Percentiles rank a stretch among this genome's conserved stretches.
phyloP scores from a whole-genome alignment of 2,329 filamentous ascomycete species.

The Hawksworthiomyces lignivorus region DNA sequence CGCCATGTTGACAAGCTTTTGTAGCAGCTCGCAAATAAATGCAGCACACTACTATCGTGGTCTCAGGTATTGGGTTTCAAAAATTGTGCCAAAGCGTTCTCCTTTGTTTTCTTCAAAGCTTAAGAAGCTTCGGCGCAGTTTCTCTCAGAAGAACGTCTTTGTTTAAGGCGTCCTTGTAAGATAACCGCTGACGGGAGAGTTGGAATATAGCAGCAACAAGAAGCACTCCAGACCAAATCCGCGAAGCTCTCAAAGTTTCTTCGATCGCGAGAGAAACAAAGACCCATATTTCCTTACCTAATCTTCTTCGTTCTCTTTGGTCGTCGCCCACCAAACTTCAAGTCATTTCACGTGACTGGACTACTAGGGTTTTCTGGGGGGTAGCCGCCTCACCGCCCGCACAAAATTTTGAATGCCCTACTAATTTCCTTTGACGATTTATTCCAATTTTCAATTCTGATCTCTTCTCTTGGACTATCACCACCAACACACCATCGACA shows the following conservation, averaged over 20 bases:
- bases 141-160: constrained; percentile 2
- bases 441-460: constrained; percentile 1
- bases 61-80: constrained; percentile 5
- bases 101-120: constrained; percentile 10
- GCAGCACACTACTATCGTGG: background rate
- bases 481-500: constrained; percentile 4
- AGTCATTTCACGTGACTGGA: constrained; percentile 6
- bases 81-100: constrained; percentile 10
- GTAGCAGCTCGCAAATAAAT: background rate
- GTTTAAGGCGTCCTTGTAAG: background rate
- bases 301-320: background rate
- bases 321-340: constrained; percentile 11
- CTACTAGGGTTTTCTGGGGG: constrained; percentile 10
- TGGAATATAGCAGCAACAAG: background rate
- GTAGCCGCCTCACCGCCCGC: constrained; percentile 4
- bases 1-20: constrained; percentile 46
- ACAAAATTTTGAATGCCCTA: constrained; percentile 9
- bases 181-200: constrained; percentile 3
- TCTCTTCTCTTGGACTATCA: constrained; percentile 6
- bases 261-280: too few species aligned
- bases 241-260: too few species aligned
- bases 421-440: constrained; percentile 11
- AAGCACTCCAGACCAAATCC: too few species aligned
- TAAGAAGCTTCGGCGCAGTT: constrained; percentile 11
- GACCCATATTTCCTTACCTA: background rate